A percentile compares a stretch with the other conserved stretches of the same genome.
Evolutionary conservation across 1,284 basidiomycete genomes (phyloP).

Genomic region (Schizopora paradoxa): DNA sequence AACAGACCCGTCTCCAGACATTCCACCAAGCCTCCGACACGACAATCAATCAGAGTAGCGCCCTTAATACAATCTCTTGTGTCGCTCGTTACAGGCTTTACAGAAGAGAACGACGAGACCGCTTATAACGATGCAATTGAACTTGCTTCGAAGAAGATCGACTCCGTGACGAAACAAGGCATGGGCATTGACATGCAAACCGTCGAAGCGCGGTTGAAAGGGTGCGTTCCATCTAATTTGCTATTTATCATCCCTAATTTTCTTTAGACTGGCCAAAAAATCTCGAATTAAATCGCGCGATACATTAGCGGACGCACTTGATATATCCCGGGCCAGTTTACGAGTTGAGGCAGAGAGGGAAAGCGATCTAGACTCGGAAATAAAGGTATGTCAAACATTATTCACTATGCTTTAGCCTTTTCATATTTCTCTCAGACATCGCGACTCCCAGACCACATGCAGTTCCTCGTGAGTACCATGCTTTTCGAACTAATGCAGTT

Average conservation of each 20-base stretch:
- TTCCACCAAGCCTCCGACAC: constrained; percentile 38
- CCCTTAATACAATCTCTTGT: constrained; percentile 54
- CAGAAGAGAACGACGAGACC: constrained; percentile 34
- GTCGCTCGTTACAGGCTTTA: constrained; percentile 41
- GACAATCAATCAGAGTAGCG: constrained; percentile 44
- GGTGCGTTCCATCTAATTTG: constrained; percentile 34
- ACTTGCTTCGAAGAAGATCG: constrained; percentile 43
- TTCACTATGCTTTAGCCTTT: no score
- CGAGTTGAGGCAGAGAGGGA: constrained; percentile 42
- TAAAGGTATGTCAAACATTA: constrained; percentile 50
- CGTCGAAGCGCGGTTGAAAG: constrained; percentile 52
- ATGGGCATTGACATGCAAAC: constrained; percentile 48
- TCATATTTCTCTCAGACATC: no score
- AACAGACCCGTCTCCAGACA: constrained; percentile 40
- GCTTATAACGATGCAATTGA: constrained; percentile 48
- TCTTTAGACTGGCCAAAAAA: constrained; percentile 54
- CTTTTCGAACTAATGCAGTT: constrained; percentile 2
- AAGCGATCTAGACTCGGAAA: constrained; percentile 58
- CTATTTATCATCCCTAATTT: constrained; percentile 10
- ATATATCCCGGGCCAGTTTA: constrained; percentile 43
- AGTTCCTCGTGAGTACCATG: constrained; percentile 50
- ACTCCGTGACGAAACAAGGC: constrained; percentile 48
- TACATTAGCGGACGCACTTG: constrained; percentile 51
- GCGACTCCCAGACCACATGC: constrained; percentile 64
- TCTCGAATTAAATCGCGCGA: constrained; percentile 64